Evolutionary conservation across 495 filamentous ascomycete genomes (phyloP).

Genomic region (Chaetomidium leptoderma): DNA sequence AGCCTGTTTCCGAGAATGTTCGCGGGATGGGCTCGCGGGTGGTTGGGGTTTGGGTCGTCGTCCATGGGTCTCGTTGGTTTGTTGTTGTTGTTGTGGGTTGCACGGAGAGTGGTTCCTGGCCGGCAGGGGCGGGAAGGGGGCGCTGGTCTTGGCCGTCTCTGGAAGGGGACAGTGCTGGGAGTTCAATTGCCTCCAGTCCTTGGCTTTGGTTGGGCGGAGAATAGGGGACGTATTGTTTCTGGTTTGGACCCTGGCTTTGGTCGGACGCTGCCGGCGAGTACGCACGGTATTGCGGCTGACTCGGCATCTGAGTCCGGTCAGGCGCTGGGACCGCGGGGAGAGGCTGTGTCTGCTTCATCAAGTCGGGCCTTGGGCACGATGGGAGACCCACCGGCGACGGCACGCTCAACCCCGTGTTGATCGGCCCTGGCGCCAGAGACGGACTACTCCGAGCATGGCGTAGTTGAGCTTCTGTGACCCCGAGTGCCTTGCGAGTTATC

Average conservation of each 20-base stretch:
- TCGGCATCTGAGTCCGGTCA: neutral
- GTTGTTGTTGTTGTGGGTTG: neutral
- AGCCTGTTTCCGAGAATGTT: slow-evolving; percentile 10
- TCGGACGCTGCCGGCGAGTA: neutral
- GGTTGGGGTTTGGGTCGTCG: no score
- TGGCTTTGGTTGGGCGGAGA: neutral
- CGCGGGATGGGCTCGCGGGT: neutral
- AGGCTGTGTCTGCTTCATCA: slow-evolving; percentile 2
- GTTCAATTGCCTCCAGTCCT: no score
- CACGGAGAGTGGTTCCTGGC: neutral
- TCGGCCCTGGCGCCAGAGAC: slow-evolving; percentile 9
- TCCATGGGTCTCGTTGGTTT: neutral
- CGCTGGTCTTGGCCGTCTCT: neutral
- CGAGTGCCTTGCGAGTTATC: slow-evolving; percentile 11
- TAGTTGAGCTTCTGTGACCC: slow-evolving; percentile 8
- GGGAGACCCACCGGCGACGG: slow-evolving; percentile 21
- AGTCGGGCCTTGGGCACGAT: neutral
- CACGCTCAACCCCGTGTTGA: slow-evolving; percentile 10
- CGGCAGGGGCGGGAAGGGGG: neutral
- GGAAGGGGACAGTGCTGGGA: slow-evolving; percentile 12
- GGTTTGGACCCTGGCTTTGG: neutral
- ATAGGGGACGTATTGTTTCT: neutral
- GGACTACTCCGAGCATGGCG: slow-evolving; percentile 20
- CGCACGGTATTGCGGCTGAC: neutral
- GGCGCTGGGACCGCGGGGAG: neutral